Evolutionary conservation across 148 eudicot species (phyloP).

Genomic region (Chenopodium quinoa): DNA sequence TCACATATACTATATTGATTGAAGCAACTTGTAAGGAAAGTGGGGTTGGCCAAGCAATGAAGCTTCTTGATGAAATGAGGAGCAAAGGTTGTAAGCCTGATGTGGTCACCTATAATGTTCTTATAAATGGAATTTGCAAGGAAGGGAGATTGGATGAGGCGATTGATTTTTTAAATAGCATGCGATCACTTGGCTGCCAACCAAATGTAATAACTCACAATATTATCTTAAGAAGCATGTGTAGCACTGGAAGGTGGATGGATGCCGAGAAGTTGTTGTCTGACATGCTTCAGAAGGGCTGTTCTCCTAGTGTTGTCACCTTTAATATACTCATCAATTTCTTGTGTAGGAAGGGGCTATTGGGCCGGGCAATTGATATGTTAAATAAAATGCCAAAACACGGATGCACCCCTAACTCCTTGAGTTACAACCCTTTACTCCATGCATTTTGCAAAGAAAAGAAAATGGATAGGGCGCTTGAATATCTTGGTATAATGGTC

Average conservation of each 20-base stretch:
- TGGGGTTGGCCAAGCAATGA: conserved; percentile 70
- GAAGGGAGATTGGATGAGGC: conserved; percentile 73
- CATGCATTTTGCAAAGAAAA: conserved; percentile 73
- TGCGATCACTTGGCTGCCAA: conserved; percentile 57
- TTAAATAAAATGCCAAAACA: conserved; percentile 57
- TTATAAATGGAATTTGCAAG: conserved; percentile 66
- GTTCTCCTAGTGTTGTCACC: conserved; percentile 62
- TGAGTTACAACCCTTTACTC: conserved; percentile 65
- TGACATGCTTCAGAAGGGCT: conserved; percentile 62
- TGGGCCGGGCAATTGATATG: conserved; percentile 65
- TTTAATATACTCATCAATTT: conserved; percentile 68
- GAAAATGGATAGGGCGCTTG: conserved; percentile 66
- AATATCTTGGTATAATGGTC: conserved; percentile 62
- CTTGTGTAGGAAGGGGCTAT: conserved; percentile 55
- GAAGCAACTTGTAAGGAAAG: conserved; percentile 67
- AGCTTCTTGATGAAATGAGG: conserved; percentile 75
- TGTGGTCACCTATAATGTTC: conserved; percentile 71
- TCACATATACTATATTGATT: conserved; percentile 69
- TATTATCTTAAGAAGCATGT: conserved; percentile 57
- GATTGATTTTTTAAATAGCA: conserved; percentile 48
- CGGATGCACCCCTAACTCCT: conserved; percentile 63
- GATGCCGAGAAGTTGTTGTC: conserved; percentile 57
- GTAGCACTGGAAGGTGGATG: conserved; percentile 64
- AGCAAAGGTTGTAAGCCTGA: conserved; percentile 68
- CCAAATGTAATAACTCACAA: conserved; percentile 66